These are phyloP conservation scores for Poa annua DNA, from an alignment of 176 grass and related monocot genomes.

Conservation along the genomic window DNA sequence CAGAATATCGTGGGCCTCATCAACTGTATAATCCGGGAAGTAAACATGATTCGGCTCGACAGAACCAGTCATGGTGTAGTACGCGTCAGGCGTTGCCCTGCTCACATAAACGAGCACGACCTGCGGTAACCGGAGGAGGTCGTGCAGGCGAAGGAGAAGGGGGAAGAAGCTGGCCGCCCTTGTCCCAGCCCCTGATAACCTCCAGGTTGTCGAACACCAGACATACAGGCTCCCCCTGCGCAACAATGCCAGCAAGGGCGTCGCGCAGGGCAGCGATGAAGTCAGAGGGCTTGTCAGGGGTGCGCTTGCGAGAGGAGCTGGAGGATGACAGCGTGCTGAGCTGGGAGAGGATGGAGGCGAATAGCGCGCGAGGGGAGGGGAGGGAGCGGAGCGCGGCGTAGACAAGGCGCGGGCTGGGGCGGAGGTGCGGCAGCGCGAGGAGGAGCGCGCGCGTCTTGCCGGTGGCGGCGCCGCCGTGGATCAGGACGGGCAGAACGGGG, in stretches of 20 bases:
- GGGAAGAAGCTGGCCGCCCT: conserved; percentile 53
- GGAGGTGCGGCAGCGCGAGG: conserved; percentile 58
- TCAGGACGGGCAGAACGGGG: conserved; percentile 59
- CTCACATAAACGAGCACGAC: conserved; percentile 86
- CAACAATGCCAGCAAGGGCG: conserved; percentile 43
- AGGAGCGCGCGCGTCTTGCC: conserved; percentile 81
- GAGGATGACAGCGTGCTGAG: conserved; percentile 46
- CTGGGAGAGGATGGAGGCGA: conserved; percentile 69
- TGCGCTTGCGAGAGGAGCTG: conserved; percentile 48
- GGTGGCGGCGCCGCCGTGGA: conserved; percentile 67
- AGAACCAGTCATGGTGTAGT: conserved; percentile 74
- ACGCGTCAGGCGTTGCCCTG: conserved; percentile 68
- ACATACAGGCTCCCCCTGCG: conserved; percentile 55
- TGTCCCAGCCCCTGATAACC: conserved; percentile 72
- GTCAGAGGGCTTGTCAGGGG: conserved; percentile 69
- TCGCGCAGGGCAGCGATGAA: conserved; percentile 69
- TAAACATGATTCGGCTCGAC: conserved; percentile 68
- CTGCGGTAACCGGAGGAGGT: conserved; percentile 59
- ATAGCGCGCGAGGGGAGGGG: conserved; percentile 51
- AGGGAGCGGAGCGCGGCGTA: conserved; percentile 73
- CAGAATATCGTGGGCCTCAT: conserved; percentile 66
- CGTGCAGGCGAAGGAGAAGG: conserved; percentile 66
- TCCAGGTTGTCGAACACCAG: conserved; percentile 89
- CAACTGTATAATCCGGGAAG: conserved; percentile 85
- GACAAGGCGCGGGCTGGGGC: conserved; percentile 52